Evolutionary conservation across 495 filamentous ascomycete genomes (phyloP), one percentile per base, ranked within the genome.

Genomic region (Aspergillus heteromorphus): DNA sequence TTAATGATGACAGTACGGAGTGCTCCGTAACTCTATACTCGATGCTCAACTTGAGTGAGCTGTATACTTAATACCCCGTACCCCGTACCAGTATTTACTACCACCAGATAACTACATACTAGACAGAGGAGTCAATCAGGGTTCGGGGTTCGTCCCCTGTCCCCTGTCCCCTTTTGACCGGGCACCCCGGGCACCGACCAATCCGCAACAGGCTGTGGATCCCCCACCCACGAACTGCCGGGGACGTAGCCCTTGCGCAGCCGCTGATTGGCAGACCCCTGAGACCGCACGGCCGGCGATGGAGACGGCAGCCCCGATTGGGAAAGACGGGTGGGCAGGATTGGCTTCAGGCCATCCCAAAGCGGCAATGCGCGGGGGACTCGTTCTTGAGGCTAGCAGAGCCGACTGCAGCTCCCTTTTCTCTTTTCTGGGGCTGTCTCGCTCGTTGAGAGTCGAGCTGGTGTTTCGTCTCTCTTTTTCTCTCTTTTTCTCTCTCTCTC

Each of bases 371-470:
- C 4, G 16, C 19, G 54, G 57, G 43, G 57, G 55, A 54, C 57
- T 40, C 54, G 38, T 58, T 48, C 59, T 56, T 59, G 63, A 59
- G 60, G 49, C 48, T 61, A 51, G 36, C 31, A 49, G 60, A n/a
- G 34, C 11, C 5, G 34, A 4, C 34, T 38, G 11, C n/a, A 1
- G 34, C 14, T 51, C 43, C 45, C 48, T 55, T 56, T 59, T 60
- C 49, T 48, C 56, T 51, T 63, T 53, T 58, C 41, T 49, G 58
- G 62, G 60, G 58, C 57, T 11, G 14, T n/a, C 13, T 45, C 17
- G 20, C 25, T 49, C 45, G 40, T 62, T 60, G 52, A 51, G 58
- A 61, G 17, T 40, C 17, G 30, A n/a, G 14, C 10, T 40, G 21
- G n/a, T 9, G 18, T 38, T 18, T 55, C 25, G 25, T 53, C 48